phyloP scores from a whole-genome alignment of 805 yeast species.

The Teunomyces kruisii region DNA sequence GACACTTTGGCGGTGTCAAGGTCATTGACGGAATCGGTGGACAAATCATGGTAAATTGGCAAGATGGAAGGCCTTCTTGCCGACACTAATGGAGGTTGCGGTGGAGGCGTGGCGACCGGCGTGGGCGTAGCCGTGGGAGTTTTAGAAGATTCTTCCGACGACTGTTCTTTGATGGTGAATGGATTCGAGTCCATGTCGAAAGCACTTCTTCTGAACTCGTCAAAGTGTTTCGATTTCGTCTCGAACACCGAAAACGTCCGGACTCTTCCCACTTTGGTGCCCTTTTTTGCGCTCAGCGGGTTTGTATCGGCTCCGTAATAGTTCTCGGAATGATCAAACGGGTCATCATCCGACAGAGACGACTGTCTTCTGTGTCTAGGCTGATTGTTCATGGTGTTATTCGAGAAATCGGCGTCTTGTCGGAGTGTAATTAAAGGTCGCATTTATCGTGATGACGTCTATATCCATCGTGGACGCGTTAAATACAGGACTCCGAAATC shows the following conservation, averaged over 20 bases:
- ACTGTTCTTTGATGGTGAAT: not conserved
- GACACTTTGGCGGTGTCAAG: not conserved
- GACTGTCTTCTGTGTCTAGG: slow-evolving; percentile 1
- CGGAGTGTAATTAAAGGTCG: no score
- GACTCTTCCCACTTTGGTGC: slow-evolving; percentile 47
- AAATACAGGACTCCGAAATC: no score
- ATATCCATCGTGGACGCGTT: no score
- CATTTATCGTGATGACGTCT: not conserved
- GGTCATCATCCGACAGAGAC: slow-evolving; percentile 52
- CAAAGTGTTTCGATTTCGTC: slow-evolving; percentile 6
- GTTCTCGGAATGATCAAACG: slow-evolving; percentile 64
- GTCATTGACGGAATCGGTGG: slow-evolving; percentile 5
- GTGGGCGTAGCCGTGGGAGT: not conserved
- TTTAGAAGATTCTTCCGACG: not conserved
- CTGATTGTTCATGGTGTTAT: not conserved
- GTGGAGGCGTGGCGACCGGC: not conserved
- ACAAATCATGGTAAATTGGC: slow-evolving; percentile 23
- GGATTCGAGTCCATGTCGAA: not conserved
- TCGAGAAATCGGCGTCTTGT: not conserved
- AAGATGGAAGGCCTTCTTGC: slow-evolving; percentile 26
- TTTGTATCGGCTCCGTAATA: slow-evolving; percentile 67
- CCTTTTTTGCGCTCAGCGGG: slow-evolving; percentile 45
- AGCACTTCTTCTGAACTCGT: slow-evolving; percentile 4
- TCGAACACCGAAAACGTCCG: slow-evolving; percentile 56
- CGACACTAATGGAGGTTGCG: not conserved